A percentile compares a stretch with the other conserved stretches of the same genome.
Conservation (phyloP, 2,329 filamentous ascomycete species). For the Botrytis deweyae region DNA sequence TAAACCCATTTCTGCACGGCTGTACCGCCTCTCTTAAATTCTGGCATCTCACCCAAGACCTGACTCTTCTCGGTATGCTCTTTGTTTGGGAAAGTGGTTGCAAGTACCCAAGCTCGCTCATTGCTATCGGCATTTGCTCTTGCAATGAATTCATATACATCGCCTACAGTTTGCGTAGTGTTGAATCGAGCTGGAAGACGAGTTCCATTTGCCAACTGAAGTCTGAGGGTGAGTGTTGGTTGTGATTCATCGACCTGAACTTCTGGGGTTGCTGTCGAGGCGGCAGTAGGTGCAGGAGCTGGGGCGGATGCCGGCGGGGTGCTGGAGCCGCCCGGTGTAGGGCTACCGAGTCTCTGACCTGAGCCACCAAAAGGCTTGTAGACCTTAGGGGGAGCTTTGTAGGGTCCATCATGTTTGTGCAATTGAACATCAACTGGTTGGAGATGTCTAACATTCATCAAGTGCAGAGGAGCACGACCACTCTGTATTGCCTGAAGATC, state of each 20-base stretch:
- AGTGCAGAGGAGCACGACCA: conserved; percentile 72
- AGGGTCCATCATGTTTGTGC: conserved; percentile 69
- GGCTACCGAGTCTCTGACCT: conserved; percentile 73
- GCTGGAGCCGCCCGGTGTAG: conserved; percentile 61
- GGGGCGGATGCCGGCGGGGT: conserved; percentile 41
- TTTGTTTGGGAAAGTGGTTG: conserved; percentile 81
- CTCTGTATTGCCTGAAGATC: conserved; percentile 74
- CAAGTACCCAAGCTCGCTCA: conserved; percentile 67
- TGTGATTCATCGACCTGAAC: conserved; percentile 61
- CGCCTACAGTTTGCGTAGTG: conserved; percentile 71
- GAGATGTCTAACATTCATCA: conserved; percentile 73
- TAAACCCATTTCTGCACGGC: conserved; percentile 57
- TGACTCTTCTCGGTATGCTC: conserved; percentile 68
- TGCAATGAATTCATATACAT: conserved; percentile 73
- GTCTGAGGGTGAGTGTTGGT: conserved; percentile 69
- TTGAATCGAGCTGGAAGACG: conserved; percentile 80
- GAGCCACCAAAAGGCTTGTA: conserved; percentile 73
- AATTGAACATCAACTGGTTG: conserved; percentile 79
- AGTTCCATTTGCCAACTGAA: conserved; percentile 76
- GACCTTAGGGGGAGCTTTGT: conserved; percentile 68
- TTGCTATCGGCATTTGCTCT: conserved; percentile 59
- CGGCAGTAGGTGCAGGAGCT: conserved; percentile 40
- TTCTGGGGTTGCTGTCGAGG: conserved; percentile 34
- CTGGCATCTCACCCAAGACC: conserved; percentile 58
- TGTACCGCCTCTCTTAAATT: conserved; percentile 66